These are phyloP conservation scores for Lichtheimia corymbifera DNA, from an alignment of 371 early-diverging fungal genomes.

Conservation along the genomic window DNA sequence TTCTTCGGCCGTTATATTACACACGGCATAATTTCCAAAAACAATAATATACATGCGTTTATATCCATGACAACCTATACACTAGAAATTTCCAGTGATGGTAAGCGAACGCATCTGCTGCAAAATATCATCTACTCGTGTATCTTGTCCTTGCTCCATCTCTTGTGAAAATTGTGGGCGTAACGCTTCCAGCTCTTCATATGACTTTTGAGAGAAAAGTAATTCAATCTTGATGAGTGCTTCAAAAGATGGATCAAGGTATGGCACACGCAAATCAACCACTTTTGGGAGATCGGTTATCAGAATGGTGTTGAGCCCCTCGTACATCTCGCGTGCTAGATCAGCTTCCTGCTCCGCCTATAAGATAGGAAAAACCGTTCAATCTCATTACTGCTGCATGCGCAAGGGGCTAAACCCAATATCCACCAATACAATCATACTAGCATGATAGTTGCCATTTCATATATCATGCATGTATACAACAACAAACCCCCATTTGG, in stretches of 20 bases:
- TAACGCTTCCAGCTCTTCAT: constrained; percentile 63
- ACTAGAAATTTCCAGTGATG: constrained; percentile 74
- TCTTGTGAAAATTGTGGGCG: constrained; percentile 55
- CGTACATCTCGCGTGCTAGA: constrained; percentile 78
- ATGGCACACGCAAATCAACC: constrained; percentile 84
- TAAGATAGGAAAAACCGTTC: constrained; percentile 4
- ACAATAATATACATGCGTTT: background rate
- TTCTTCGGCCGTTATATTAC: background rate
- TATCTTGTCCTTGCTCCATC: constrained; percentile 57
- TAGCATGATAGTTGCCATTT: background rate
- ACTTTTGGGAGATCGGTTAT: constrained; percentile 88
- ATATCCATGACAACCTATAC: background rate
- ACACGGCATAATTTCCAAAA: background rate
- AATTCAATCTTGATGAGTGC: constrained; percentile 90
- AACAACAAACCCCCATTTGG: background rate
- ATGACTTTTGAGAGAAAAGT: constrained; percentile 78
- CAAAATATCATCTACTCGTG: constrained; percentile 74
- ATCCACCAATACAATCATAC: too few relatives aligned
- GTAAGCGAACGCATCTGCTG: constrained; percentile 87
- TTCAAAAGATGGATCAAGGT: constrained; percentile 89
- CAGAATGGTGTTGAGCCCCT: constrained; percentile 78
- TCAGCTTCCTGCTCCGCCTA: constrained; percentile 80
- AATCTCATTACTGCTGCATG: too few relatives aligned
- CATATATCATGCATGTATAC: background rate
- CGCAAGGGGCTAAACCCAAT: too few relatives aligned